Conservation (phyloP, 306 rosid species). For the Begonia masoniana region DNA sequence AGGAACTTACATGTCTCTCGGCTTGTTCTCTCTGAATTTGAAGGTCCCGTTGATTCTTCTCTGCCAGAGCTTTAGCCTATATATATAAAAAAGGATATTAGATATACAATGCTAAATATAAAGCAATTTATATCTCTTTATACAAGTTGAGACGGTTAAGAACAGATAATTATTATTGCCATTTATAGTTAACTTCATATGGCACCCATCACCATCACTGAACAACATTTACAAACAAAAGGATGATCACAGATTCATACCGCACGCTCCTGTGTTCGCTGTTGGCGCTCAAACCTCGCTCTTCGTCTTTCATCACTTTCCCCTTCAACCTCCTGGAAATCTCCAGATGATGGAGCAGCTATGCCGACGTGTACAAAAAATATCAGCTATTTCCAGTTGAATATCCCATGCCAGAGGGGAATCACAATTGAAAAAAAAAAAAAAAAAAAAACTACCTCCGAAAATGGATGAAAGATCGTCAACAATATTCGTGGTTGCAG, state of each 20-base stretch:
- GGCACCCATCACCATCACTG: neutral
- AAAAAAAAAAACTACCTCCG: slow-evolving; percentile 45
- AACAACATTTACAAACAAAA: neutral
- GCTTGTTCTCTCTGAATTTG: slow-evolving; percentile 95
- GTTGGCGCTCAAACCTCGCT: slow-evolving; percentile 92
- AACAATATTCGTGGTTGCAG: slow-evolving; percentile 66
- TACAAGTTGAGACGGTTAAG: no score
- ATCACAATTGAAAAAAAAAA: slow-evolving; percentile 9
- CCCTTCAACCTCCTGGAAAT: slow-evolving; percentile 83
- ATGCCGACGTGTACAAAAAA: slow-evolving; percentile 4
- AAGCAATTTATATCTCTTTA: no score
- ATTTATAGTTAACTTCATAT: neutral
- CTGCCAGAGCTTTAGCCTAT: slow-evolving; percentile 84
- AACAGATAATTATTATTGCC: neutral
- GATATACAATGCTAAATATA: neutral
- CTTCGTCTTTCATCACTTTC: slow-evolving; percentile 88
- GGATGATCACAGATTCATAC: slow-evolving; percentile 28
- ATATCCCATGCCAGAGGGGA: slow-evolving; percentile 10
- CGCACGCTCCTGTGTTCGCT: slow-evolving; percentile 75
- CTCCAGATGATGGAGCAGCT: slow-evolving; percentile 42
- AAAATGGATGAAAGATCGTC: slow-evolving; percentile 92
- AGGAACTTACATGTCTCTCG: slow-evolving; percentile 69
- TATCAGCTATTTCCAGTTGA: slow-evolving; percentile 2
- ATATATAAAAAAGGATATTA: neutral
- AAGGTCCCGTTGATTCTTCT: slow-evolving; percentile 93